These are phyloP conservation scores for Stentor roeselii DNA, from an alignment of 73 alveolate genomes.

Conservation along the genomic window DNA sequence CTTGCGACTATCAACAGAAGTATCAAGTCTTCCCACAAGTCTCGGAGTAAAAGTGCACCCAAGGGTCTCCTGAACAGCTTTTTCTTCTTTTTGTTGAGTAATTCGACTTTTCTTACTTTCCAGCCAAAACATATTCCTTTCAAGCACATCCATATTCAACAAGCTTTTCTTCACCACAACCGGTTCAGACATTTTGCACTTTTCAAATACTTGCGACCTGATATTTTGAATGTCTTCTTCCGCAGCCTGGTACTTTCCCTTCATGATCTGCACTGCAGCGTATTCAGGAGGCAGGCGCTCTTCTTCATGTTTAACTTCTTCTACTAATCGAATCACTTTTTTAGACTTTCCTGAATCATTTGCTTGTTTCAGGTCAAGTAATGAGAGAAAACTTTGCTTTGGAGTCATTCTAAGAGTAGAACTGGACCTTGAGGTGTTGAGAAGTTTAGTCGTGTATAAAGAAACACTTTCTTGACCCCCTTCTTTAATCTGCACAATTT, in stretches of 20 bases:
- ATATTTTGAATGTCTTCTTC: not conserved
- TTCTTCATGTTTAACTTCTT: not conserved
- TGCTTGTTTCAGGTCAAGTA: not conserved
- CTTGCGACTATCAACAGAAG: not conserved
- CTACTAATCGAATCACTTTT: no score
- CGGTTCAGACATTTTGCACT: not conserved
- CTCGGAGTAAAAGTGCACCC: slow-evolving; percentile 25
- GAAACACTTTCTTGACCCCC: not conserved
- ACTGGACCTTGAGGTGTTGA: not conserved
- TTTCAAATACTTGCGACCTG: not conserved
- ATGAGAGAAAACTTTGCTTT: not conserved
- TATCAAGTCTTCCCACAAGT: not conserved
- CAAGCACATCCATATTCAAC: not conserved
- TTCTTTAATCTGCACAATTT: not conserved
- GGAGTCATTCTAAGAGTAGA: not conserved
- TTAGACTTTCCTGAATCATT: not conserved
- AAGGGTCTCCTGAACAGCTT: not conserved
- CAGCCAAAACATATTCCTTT: slow-evolving; percentile 17
- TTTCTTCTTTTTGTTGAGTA: not conserved
- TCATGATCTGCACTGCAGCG: not conserved
- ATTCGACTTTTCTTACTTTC: not conserved
- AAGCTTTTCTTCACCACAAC: not conserved
- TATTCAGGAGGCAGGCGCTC: not conserved
- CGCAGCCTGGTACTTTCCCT: not conserved
- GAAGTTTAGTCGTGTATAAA: not conserved